These are phyloP conservation scores for Thamnidium elegans DNA, from an alignment of 192 early-diverging fungal genomes.

Conservation along the genomic window DNA sequence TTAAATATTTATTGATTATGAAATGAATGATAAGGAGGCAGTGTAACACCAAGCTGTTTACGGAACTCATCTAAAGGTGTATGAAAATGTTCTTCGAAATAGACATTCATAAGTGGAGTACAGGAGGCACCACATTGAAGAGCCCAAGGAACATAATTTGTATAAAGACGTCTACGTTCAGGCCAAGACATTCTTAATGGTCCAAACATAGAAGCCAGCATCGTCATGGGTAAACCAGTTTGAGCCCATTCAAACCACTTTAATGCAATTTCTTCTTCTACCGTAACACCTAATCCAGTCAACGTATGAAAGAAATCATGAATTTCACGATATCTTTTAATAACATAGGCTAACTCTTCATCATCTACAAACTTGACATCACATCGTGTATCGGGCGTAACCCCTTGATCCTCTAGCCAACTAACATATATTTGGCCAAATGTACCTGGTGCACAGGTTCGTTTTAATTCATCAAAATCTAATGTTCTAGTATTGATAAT, in stretches of 20 bases:
- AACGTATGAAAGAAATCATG: conserved; percentile 95
- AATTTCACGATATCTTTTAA: conserved; percentile 89
- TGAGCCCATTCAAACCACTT: conserved; percentile 96
- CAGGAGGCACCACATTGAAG: conserved; percentile 73
- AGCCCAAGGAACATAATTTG: conserved; percentile 88
- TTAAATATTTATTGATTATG: too few species aligned
- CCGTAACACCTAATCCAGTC: conserved; percentile 73
- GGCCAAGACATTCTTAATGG: conserved; percentile 62
- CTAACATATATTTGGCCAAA: conserved; percentile 86
- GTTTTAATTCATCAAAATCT: conserved; percentile 63
- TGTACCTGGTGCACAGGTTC: conserved; percentile 58
- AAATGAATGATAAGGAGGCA: conserved; percentile 32
- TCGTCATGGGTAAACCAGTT: conserved; percentile 85
- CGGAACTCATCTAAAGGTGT: conserved; percentile 63
- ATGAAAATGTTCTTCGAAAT: conserved; percentile 84
- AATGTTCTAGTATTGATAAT: conserved; percentile 67
- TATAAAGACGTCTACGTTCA: conserved; percentile 64
- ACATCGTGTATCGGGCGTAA: conserved; percentile 78
- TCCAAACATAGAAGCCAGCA: conserved; percentile 80
- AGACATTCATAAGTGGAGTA: conserved; percentile 82
- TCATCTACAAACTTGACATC: conserved; percentile 84
- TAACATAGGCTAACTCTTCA: conserved; percentile 90
- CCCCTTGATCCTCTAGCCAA: conserved; percentile 76
- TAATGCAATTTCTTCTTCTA: conserved; percentile 89
- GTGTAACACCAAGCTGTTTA: conserved; percentile 69